A percentile compares a stretch with the other conserved stretches of the same genome.
Conservation (phyloP, 2,329 filamentous ascomycete genomes). For the Diaporthe sp. region DNA sequence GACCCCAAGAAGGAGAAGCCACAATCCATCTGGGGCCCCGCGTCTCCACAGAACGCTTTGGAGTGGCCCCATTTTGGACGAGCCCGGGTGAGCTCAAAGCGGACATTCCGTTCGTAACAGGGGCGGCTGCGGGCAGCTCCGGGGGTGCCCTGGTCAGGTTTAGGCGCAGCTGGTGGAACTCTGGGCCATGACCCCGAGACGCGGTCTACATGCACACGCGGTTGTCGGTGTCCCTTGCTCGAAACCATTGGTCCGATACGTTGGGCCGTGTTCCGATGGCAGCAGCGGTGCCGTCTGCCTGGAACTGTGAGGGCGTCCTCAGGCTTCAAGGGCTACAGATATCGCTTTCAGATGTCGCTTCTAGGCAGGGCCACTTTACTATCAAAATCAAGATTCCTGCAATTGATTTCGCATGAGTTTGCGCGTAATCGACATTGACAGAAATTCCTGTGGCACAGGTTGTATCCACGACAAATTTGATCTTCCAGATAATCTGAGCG, state of each 20-base stretch:
- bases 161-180: no score
- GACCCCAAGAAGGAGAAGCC: background rate
- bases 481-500: background rate
- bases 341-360: background rate
- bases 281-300: background rate
- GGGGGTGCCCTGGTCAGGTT: background rate
- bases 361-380: background rate
- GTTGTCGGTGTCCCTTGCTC: background rate
- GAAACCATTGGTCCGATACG: background rate
- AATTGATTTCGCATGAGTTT: background rate
- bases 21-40: slow-evolving; percentile 28
- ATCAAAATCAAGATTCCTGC: background rate
- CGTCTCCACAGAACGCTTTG: slow-evolving; percentile 16
- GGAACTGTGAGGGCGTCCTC: no score
- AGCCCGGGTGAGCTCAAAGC: background rate
- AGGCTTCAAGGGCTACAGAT: background rate
- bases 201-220: background rate
- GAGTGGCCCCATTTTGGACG: background rate
- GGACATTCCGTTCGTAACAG: slow-evolving; percentile 5
- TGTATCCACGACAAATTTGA: background rate
- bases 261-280: background rate
- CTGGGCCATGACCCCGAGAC: slow-evolving; percentile 7
- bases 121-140: background rate
- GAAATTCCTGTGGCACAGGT: background rate
- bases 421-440: background rate